Base-by-base conservation (phyloP, 768 basidiomycete species). In the Hygrocybe punicea region DNA sequence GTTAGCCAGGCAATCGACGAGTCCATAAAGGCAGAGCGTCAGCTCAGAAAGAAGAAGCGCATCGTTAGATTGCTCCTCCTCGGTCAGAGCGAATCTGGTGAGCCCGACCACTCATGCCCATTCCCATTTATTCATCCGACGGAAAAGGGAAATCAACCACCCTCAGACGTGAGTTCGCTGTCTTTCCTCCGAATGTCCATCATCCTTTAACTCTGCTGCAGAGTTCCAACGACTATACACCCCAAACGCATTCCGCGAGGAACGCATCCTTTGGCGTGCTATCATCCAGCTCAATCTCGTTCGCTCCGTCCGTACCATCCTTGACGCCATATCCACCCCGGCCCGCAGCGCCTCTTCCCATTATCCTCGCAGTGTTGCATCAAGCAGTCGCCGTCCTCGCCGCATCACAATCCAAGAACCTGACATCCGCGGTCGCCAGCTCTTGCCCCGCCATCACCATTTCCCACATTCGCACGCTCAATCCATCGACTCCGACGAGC, bases 221-320 rank as follows among this genome's bases (percentile, higher is more conserved):
- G 88, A 92, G 64, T 92, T 87, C 62, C 90, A 92, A 68, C 76
- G 79, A 33, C 70, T 91, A 4, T 91, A 91, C 67, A 83, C 81
- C 0, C 89, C 90, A 2, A 84, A 78, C 16, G 85, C 86, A 0
- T 91, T 91, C 65, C 83, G 82, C 17, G 81, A 84, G 54, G 91
- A 93, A 62, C 83, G 87, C 21, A 78, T 88, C 14, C 79, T 87
- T n/a, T 93, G 90, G 90, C 82, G 90, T 14, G 82, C 86, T 0
- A 83, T 93, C 46, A 89, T 93, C 56, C 91, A 91, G 64, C 81
- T 91, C 62, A 91, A 91, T 68, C 78, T 93, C 60, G 84, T 90
- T 34, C 85, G 87, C 49, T 90, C 89, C 11, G 75, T 91, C 52
- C 86, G 86, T 52, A 80, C 80, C 25, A 89, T 92, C 55, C 79